Evolutionary conservation across 2,329 filamentous ascomycete species (phyloP).

Genomic region (Botryotinia globosa): DNA sequence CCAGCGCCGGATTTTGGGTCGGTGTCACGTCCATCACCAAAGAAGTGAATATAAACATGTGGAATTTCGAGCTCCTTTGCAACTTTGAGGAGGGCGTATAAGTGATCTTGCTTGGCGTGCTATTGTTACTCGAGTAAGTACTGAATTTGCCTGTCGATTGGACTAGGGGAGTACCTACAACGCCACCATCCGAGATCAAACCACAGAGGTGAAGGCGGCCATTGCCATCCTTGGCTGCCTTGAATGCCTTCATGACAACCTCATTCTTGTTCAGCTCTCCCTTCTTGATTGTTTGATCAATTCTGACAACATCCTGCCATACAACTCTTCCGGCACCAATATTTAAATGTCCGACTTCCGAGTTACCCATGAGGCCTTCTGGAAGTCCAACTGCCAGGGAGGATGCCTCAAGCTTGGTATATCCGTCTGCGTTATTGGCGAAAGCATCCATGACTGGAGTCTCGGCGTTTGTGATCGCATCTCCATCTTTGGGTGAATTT

Average conservation of each 20-base stretch:
- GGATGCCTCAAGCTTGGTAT: conserved; percentile 90
- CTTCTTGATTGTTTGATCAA: conserved; percentile 79
- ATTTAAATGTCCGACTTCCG: conserved; percentile 97
- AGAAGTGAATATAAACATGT: conserved; percentile 98
- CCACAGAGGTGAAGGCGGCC: conserved; percentile 90
- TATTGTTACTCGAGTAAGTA: conserved; percentile 37
- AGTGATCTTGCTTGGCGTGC: conserved; percentile 93
- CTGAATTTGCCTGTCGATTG: neutral
- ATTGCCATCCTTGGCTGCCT: conserved; percentile 79
- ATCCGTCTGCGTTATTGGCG: conserved; percentile 77
- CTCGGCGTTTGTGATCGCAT: conserved; percentile 90
- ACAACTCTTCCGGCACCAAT: conserved; percentile 96
- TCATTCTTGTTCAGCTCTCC: conserved; percentile 39
- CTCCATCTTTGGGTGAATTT: conserved; percentile 79
- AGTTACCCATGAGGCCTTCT: conserved; percentile 98
- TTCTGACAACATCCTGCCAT: conserved; percentile 97
- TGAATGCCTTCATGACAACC: conserved; percentile 58
- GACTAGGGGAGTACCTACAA: conserved; percentile 51
- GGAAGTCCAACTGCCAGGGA: conserved; percentile 93
- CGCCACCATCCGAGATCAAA: conserved; percentile 91
- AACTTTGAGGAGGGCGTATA: conserved; percentile 81
- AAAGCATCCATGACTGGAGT: conserved; percentile 96
- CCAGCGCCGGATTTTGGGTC: conserved; percentile 90
- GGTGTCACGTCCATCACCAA: conserved; percentile 95
- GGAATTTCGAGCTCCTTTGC: conserved; percentile 86